These are phyloP conservation scores for Mortierella sp. DNA, from an alignment of 371 early-diverging fungal genomes.

Conservation along the genomic window DNA sequence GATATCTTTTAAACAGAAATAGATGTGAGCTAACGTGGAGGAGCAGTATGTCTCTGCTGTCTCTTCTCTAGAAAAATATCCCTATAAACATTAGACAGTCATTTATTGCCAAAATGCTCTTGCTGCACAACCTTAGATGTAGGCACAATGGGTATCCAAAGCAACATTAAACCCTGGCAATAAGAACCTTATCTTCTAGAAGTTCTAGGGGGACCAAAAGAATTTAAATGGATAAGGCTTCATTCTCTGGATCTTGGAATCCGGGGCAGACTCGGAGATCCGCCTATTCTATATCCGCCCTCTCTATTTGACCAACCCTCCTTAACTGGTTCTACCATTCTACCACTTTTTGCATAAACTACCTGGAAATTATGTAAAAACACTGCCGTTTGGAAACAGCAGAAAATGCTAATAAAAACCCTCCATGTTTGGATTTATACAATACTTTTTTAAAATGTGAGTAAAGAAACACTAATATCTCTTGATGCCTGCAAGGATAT, in stretches of 20 bases:
- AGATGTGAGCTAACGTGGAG: neutral
- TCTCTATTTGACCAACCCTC: too few relatives aligned
- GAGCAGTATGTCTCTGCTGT: neutral
- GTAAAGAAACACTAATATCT: too few relatives aligned
- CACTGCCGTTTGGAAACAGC: too few relatives aligned
- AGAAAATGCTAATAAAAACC: too few relatives aligned
- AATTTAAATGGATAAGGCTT: neutral
- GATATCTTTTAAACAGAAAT: neutral
- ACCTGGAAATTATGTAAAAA: too few relatives aligned
- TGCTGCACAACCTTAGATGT: neutral
- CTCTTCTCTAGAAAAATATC: neutral
- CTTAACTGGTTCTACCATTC: too few relatives aligned
- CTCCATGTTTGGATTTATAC: too few relatives aligned
- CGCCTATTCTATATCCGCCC: neutral
- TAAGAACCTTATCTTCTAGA: neutral
- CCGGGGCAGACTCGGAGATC: neutral
- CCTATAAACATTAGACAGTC: neutral
- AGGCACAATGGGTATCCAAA: neutral
- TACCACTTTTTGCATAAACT: too few relatives aligned
- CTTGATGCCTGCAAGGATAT: too few relatives aligned
- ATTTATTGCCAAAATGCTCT: neutral
- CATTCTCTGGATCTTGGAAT: conserved; percentile 1
- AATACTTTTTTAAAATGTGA: too few relatives aligned
- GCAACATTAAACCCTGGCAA: neutral
- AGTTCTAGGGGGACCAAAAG: neutral